These are phyloP conservation scores for Pelargonium myrrhifolium DNA, from an alignment of 441 rosid species.

Conservation along the genomic window DNA sequence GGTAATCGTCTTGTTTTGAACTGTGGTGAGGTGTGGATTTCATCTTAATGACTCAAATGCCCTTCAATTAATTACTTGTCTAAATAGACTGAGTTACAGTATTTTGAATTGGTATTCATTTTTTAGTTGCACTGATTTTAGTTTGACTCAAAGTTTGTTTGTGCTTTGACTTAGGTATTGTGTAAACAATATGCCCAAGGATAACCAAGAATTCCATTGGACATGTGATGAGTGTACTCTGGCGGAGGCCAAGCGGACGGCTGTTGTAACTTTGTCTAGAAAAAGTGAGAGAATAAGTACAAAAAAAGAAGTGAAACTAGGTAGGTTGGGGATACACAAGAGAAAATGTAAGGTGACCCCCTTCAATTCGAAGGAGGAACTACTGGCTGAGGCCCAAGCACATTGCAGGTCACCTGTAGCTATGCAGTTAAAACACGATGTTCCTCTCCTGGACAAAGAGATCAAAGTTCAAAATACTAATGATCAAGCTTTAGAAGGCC, in stretches of 20 bases:
- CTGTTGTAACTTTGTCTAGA: background rate
- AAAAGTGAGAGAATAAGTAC: constrained; percentile 2
- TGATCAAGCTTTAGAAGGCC: too few species aligned
- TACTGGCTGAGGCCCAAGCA: background rate
- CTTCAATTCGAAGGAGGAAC: background rate
- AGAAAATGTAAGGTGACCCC: background rate
- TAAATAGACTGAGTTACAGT: background rate
- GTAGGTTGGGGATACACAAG: background rate
- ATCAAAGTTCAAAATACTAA: background rate
- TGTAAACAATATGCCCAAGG: background rate
- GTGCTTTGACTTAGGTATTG: background rate
- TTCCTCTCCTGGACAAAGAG: background rate
- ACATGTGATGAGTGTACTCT: constrained; percentile 1
- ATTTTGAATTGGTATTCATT: too few species aligned
- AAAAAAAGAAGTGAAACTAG: background rate
- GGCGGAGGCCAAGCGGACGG: background rate
- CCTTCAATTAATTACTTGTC: too few species aligned
- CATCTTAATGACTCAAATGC: background rate
- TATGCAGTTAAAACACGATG: background rate
- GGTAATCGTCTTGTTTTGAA: background rate
- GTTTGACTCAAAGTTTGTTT: background rate
- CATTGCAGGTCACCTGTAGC: background rate
- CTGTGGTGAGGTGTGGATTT: background rate
- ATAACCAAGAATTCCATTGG: background rate
- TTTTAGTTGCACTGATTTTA: background rate